A percentile compares a stretch with the other conserved stretches of the same genome.
phyloP scores from a whole-genome alignment of 2,329 filamentous ascomycete species.

The Colletotrichum destructivum region DNA sequence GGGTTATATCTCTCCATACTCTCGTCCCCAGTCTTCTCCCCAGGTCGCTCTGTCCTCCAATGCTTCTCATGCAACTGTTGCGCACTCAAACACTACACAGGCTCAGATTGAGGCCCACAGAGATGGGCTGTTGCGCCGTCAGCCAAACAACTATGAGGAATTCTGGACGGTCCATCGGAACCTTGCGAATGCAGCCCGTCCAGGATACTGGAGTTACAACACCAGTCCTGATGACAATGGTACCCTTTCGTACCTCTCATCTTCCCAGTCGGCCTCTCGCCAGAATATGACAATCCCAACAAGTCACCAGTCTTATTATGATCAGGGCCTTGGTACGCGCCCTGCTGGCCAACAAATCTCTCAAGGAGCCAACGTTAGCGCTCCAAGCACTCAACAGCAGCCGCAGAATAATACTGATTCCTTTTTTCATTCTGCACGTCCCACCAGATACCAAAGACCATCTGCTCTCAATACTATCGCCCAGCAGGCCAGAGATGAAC shows the following conservation, averaged over 20 bases:
- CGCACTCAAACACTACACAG: neutral
- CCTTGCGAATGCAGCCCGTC: neutral
- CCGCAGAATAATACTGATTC: no score
- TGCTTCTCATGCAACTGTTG: neutral
- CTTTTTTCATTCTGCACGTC: neutral
- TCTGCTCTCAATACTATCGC: neutral
- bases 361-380: no score
- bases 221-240: neutral
- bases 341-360: neutral
- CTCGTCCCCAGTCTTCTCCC: neutral
- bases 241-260: neutral
- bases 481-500: neutral
- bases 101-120: neutral
- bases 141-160: neutral
- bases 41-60: neutral
- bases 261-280: neutral
- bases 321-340: no score
- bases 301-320: neutral
- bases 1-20: neutral
- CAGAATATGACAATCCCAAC: no score
- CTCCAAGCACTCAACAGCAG: no score
- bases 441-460: no score
- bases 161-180: neutral
- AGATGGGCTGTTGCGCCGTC: neutral
- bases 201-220: no score